Conservation (phyloP, 257 asterid species). For the Nicotiana knightiana region DNA sequence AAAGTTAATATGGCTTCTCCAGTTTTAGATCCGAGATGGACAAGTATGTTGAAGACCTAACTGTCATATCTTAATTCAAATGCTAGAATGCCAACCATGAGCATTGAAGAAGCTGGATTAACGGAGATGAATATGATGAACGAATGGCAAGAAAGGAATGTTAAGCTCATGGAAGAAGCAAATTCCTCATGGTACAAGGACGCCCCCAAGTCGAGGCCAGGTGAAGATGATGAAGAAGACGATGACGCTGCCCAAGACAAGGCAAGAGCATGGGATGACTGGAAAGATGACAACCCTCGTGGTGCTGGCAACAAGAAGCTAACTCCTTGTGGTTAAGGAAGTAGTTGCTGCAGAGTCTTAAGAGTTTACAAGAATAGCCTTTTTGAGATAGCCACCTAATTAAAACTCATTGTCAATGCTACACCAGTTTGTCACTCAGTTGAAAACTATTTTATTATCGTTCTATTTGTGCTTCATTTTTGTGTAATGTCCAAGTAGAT, state of each 20-base stretch:
- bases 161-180: conserved; percentile 83
- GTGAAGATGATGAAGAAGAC: conserved; percentile 52
- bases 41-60: background rate
- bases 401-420: background rate
- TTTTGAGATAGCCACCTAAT: background rate
- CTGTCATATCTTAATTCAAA: background rate
- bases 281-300: conserved; percentile 98
- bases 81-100: conserved; percentile 83
- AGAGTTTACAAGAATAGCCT: background rate
- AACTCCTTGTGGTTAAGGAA: conserved; percentile 77
- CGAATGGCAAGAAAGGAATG: conserved; percentile 74
- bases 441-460: background rate
- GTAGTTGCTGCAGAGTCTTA: no score
- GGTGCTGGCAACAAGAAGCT: conserved; percentile 98
- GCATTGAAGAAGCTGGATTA: conserved; percentile 98
- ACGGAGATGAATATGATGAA: conserved; percentile 98
- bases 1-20: background rate
- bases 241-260: conserved; percentile 83
- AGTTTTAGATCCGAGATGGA: background rate
- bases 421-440: background rate
- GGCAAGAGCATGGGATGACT: conserved; percentile 98
- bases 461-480: background rate
- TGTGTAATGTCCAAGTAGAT: background rate
- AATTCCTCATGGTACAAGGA: conserved; percentile 86
- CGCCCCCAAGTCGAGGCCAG: conserved; percentile 30